Base-by-base conservation (phyloP, 2,329 filamentous ascomycete genomes). In the Byssothecium circinans region DNA sequence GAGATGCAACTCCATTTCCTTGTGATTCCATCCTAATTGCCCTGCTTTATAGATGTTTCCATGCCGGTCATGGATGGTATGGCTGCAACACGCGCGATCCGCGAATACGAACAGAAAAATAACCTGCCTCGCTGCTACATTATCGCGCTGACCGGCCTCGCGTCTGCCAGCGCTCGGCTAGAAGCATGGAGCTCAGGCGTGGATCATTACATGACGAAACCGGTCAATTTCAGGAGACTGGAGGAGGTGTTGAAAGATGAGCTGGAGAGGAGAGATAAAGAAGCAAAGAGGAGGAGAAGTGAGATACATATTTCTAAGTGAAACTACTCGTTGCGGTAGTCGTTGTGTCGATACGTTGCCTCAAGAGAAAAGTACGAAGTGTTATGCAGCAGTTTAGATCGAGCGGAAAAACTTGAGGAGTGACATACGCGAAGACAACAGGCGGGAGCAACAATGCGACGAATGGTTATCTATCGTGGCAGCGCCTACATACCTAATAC, bases 41-140 rank as follows among this genome's bases (percentile, higher is more conserved):
- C 20, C 12, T 15, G 18, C 8, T 20, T n/a, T 20, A 22, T 19
- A 64, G 67, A 70, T 34, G 62, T 70, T 45, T 68, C 65, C 1
- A 70, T 70, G 67, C 67, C 67, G 2, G 58, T 69, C 32, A 65
- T 71, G 65, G 67, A 71, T 47, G 67, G 68, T 1, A 63, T 70
- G 55, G 58, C 58, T 7, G 64, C 66, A 14, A 70, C 66, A 3
- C 60, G 64, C 7, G 54, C 60, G 0, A 70, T 71, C 22, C 65
- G 69, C 3, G 50, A 63, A 12, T 57, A 62, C 41, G 67, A 70
- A 42, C 46, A 54, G 33, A 49, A 58, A 17, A 19, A 56, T 10
- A 49, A 50, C 19, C 22, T 55, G 3, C 19, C 51, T 12, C 41
- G 40, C 11, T 35, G 42, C 10, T 47, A 47, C 4, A 57, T 67